Base-by-base conservation (phyloP, 2,329 filamentous ascomycete genomes). In the Phialophora macrospora region DNA sequence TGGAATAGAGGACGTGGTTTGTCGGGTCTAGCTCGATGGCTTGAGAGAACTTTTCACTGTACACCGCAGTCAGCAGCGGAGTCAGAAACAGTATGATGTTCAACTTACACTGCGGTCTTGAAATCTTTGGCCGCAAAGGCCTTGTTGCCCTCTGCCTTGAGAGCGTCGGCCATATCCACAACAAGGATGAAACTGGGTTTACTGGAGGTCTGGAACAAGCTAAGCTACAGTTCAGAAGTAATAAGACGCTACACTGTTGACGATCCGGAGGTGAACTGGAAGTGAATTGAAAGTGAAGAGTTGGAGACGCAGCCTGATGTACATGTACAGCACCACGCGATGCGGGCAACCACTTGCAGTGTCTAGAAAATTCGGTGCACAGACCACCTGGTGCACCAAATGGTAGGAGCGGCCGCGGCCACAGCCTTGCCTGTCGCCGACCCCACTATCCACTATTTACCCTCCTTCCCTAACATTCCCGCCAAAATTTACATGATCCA, bases 111-210 rank as follows among this genome's bases (percentile, higher is more conserved):
- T 76, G 95, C 95, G 79, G 94, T 92, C 75, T 93, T 86, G 79
- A 97, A 99, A 81, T 98, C 93, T 86, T 98, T 98, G 69, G 92
- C 93, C 72, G 92, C 90, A 80, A 99, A 99, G 80, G 96, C 93
- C 85, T 96, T 96, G 85, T 99, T 99, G 84, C 94, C 95, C 78
- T 95, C 90, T 75, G 93, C 92, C 85, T 99, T 99, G 75, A 99
- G 88, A 87, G 94, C 85, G 80, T 90, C 87, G 71, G 87, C 87
- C 87, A 89, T 89, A 28, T 12, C 41, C 12, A 7, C 17, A 44
- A 20, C 38, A 44, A n/a, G 38, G 26, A 38, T 24, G 30, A 44
- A 34, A 32, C 6, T 9, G n/a, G 22, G 26, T 44, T 52, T 6
- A 28, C 2, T 24, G 17, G 32, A n/a, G 22, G 48, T n/a, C n/a